These are phyloP conservation scores for Dictyostelium citrinum DNA, from an alignment of 78 protist genomes.

Conservation along the genomic window DNA sequence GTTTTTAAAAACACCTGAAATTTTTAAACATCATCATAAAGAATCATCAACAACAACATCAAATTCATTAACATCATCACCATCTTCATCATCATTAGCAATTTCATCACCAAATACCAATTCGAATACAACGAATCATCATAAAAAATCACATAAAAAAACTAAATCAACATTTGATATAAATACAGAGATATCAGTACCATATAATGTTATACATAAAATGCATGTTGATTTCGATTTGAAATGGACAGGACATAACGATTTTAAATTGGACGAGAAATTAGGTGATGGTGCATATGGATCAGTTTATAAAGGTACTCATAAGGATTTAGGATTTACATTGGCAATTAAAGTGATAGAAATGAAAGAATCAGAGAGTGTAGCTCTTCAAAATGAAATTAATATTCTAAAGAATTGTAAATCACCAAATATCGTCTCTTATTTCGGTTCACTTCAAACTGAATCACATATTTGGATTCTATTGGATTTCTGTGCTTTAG, in stretches of 20 bases:
- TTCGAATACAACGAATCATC: neutral
- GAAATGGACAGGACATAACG: constrained; percentile 81
- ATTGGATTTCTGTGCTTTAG: constrained; percentile 90
- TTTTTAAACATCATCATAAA: neutral
- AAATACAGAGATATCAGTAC: constrained; percentile 45
- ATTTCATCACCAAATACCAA: neutral
- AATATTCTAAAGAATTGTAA: constrained; percentile 77
- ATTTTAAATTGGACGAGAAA: constrained; percentile 70
- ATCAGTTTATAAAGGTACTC: constrained; percentile 77
- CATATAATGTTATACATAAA: constrained; percentile 83
- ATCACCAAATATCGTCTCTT: constrained; percentile 64
- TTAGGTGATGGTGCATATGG: constrained; percentile 84
- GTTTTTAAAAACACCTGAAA: neutral
- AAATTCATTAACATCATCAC: neutral
- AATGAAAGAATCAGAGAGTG: constrained; percentile 49
- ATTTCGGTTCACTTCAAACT: constrained; percentile 65
- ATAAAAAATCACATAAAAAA: constrained; percentile 25
- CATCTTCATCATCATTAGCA: neutral
- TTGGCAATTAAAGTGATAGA: constrained; percentile 72
- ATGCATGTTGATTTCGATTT: constrained; percentile 83
- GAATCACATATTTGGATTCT: constrained; percentile 80
- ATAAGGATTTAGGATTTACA: constrained; percentile 74
- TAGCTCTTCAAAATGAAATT: constrained; percentile 75
- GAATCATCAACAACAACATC: neutral
- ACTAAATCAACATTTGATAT: constrained; percentile 17